phyloP scores from a whole-genome alignment of 805 yeast genomes.

The Hanseniaspora nectarophila region DNA sequence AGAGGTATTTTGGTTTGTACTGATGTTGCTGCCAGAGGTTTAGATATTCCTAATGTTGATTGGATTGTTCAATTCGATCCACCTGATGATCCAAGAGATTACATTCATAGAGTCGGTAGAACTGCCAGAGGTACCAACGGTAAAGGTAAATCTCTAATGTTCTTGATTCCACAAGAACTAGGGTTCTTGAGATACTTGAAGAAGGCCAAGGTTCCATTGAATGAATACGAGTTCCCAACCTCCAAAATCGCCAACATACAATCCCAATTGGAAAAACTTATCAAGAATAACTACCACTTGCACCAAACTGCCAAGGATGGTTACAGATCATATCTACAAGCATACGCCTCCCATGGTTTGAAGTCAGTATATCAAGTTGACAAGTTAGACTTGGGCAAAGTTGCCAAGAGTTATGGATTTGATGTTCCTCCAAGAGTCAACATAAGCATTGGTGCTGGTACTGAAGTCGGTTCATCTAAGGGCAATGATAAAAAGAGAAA shows the following conservation, averaged over 20 bases:
- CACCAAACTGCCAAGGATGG: slow-evolving; percentile 97
- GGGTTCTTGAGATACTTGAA: slow-evolving; percentile 91
- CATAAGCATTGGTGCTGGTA: slow-evolving; percentile 88
- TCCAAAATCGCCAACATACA: slow-evolving; percentile 94
- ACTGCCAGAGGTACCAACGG: slow-evolving; percentile 91
- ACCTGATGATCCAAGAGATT: slow-evolving; percentile 99
- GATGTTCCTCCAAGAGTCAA: slow-evolving; percentile 93
- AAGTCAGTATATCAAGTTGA: slow-evolving; percentile 95
- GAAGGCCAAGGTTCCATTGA: slow-evolving; percentile 93
- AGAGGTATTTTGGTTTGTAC: slow-evolving; percentile 90
- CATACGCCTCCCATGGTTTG: slow-evolving; percentile 91
- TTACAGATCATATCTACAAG: slow-evolving; percentile 90
- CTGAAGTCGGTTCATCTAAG: slow-evolving; percentile 22
- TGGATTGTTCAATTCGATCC: slow-evolving; percentile 99
- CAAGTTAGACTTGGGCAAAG: slow-evolving; percentile 84
- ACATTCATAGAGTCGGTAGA: slow-evolving; percentile 97
- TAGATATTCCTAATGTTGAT: slow-evolving; percentile 96
- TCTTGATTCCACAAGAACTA: slow-evolving; percentile 82
- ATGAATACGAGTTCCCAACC: slow-evolving; percentile 92
- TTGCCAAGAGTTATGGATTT: slow-evolving; percentile 91
- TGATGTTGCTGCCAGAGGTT: slow-evolving; percentile 98
- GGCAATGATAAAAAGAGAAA: slow-evolving; percentile 15
- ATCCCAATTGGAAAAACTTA: slow-evolving; percentile 79
- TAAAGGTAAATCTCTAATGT: slow-evolving; percentile 89
- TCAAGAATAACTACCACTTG: slow-evolving; percentile 82